These are phyloP conservation scores for Nicotiana tomentosiformis DNA, from an alignment of 257 asterid genomes.

Conservation along the genomic window DNA sequence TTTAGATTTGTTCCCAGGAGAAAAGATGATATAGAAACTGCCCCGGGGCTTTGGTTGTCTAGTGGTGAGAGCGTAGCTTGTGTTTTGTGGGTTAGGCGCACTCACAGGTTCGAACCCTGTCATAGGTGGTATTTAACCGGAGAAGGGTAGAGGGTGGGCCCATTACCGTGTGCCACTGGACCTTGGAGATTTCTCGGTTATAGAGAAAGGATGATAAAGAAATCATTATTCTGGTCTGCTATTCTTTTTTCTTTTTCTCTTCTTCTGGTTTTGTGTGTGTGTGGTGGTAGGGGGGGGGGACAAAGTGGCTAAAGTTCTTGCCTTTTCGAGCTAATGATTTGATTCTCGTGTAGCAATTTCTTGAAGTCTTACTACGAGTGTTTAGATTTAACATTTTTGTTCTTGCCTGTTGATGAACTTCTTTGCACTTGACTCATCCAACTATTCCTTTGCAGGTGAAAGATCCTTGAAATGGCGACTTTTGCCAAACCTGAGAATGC, in stretches of 20 bases:
- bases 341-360: not conserved
- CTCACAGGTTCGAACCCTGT: not conserved
- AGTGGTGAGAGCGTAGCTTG: not conserved
- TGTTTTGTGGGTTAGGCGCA: not conserved
- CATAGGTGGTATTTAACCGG: not conserved
- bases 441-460: not conserved
- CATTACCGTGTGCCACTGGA: not conserved
- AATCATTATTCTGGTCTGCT: not conserved
- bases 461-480: constrained; percentile 26
- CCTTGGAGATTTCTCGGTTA: not conserved
- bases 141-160: not conserved
- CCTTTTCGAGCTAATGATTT: not conserved
- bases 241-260: not conserved
- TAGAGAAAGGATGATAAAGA: not conserved
- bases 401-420: not conserved
- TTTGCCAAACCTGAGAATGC: constrained; percentile 52
- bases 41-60: not conserved
- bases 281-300: not conserved
- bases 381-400: not conserved
- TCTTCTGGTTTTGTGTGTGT: too few relatives aligned
- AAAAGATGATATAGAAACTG: not conserved
- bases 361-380: not conserved
- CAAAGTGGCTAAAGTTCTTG: not conserved
- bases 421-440: not conserved
- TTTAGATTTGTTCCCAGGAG: not conserved